Evolutionary conservation across 148 eudicot genomes (phyloP).

Genomic region (Arctostaphylos glauca): DNA sequence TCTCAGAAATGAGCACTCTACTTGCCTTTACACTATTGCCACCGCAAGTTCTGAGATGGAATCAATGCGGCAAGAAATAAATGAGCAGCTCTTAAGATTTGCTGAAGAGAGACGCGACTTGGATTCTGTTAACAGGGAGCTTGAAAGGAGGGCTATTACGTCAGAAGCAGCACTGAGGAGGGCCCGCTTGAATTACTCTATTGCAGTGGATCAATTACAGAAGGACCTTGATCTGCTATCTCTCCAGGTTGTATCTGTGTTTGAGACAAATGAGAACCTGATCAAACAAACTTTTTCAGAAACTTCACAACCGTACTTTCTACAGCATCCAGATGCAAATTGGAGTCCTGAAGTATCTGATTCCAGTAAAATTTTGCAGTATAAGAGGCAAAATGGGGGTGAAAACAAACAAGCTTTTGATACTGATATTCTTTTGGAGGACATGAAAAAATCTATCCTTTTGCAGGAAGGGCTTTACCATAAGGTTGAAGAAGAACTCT

Average conservation of each 20-base stretch:
- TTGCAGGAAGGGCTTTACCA: slow-evolving; percentile 68
- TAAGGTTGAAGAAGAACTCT: slow-evolving; percentile 73
- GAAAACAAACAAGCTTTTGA: slow-evolving; percentile 35
- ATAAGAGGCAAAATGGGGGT: slow-evolving; percentile 31
- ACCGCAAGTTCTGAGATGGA: slow-evolving; percentile 68
- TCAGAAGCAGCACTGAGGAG: slow-evolving; percentile 83
- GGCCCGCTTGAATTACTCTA: slow-evolving; percentile 86
- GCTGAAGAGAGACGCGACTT: slow-evolving; percentile 62
- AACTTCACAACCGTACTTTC: slow-evolving; percentile 39
- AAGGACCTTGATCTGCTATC: slow-evolving; percentile 93
- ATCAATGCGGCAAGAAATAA: slow-evolving; percentile 70
- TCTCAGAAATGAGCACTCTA: slow-evolving; percentile 80
- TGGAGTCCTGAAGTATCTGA: slow-evolving; percentile 24
- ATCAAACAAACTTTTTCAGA: slow-evolving; percentile 67
- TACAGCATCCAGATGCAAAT: slow-evolving; percentile 29
- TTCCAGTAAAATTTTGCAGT: slow-evolving; percentile 22
- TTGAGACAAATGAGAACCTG: slow-evolving; percentile 79
- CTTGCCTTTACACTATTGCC: slow-evolving; percentile 71
- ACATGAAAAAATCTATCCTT: slow-evolving; percentile 61
- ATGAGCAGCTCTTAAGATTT: slow-evolving; percentile 53
- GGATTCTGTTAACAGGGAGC: slow-evolving; percentile 66
- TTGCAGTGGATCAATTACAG: slow-evolving; percentile 85
- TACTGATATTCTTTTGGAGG: slow-evolving; percentile 60
- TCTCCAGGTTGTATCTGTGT: slow-evolving; percentile 85
- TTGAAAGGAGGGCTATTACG: slow-evolving; percentile 70